phyloP scores from a whole-genome alignment of 1,139 yeast species.

The Chernovozyma aurita region DNA sequence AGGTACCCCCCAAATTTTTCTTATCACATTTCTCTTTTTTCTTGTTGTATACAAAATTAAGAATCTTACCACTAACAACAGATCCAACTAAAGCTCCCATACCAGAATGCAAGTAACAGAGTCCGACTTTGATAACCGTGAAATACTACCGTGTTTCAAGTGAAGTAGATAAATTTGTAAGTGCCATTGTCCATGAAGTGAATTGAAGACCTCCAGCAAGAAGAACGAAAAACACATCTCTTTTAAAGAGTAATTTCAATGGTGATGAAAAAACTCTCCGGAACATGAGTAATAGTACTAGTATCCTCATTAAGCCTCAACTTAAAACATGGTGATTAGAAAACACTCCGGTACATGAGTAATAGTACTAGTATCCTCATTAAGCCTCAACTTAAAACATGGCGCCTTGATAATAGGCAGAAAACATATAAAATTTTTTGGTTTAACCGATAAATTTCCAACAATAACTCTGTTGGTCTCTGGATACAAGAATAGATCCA shows the following conservation, averaged over 20 bases:
- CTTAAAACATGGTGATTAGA: slow-evolving; percentile 20
- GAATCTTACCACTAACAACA: slow-evolving; percentile 22
- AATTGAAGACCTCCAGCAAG: slow-evolving; percentile 35
- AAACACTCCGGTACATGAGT: slow-evolving; percentile 19
- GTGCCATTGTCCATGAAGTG: slow-evolving; percentile 34
- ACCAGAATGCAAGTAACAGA: slow-evolving; percentile 38
- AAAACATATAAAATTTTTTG: slow-evolving; percentile 27
- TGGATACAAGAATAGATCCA: slow-evolving; percentile 24
- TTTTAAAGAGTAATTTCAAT: slow-evolving; percentile 23
- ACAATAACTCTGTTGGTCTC: slow-evolving; percentile 35
- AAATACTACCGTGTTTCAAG: slow-evolving; percentile 29
- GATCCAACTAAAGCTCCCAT: slow-evolving; percentile 29
- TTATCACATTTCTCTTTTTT: slow-evolving; percentile 16
- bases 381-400: slow-evolving; percentile 19
- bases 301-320: slow-evolving; percentile 23
- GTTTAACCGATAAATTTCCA: slow-evolving; percentile 35
- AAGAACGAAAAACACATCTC: slow-evolving; percentile 21
- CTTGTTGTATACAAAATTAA: slow-evolving; percentile 25
- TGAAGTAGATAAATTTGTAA: slow-evolving; percentile 29
- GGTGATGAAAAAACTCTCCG: slow-evolving; percentile 26
- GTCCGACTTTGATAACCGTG: slow-evolving; percentile 32
- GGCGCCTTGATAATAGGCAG: slow-evolving; percentile 29
- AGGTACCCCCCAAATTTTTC: slow-evolving; percentile 12
- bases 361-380: slow-evolving; percentile 25
- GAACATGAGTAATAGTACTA: slow-evolving; percentile 23